Conservation (phyloP, 2,329 filamentous ascomycete species). For the Sarocladium kiliense region DNA sequence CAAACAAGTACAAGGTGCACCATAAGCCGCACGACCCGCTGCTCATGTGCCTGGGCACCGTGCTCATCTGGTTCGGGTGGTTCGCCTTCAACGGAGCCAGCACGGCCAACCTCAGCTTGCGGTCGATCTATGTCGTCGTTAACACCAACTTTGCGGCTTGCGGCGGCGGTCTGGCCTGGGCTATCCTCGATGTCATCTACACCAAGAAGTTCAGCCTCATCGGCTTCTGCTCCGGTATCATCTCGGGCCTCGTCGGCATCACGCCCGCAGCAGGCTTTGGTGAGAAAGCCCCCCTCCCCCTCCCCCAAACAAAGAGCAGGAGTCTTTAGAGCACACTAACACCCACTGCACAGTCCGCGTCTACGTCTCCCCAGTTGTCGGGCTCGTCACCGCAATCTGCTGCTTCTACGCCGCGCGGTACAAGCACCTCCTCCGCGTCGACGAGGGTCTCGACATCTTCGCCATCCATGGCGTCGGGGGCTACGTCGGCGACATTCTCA, state of each 20-base stretch:
- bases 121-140: slow-evolving; percentile 49
- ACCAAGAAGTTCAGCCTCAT: slow-evolving; percentile 24
- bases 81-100: slow-evolving; percentile 48
- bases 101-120: slow-evolving; percentile 45
- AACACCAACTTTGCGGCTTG: slow-evolving; percentile 55
- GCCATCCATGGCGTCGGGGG: slow-evolving; percentile 57
- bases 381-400: slow-evolving; percentile 41
- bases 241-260: slow-evolving; percentile 52
- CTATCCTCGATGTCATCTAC: slow-evolving; percentile 45
- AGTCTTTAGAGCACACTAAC: too few species aligned
- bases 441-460: slow-evolving; percentile 56
- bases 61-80: slow-evolving; percentile 62
- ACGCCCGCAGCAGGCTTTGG: slow-evolving; percentile 50
- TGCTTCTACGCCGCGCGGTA: slow-evolving; percentile 42
- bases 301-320: too few species aligned
- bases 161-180: slow-evolving; percentile 49
- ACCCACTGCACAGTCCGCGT: slow-evolving; percentile 32
- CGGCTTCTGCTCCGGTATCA: slow-evolving; percentile 42
- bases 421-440: slow-evolving; percentile 47
- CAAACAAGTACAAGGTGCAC: slow-evolving; percentile 15
- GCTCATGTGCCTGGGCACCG: slow-evolving; percentile 58
- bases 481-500: slow-evolving; percentile 50
- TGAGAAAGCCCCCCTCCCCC: too few species aligned
- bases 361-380: slow-evolving; percentile 45
- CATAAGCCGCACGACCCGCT: slow-evolving; percentile 57